phyloP scores from a whole-genome alignment of 1,284 basidiomycete genomes.

The Porodaedalea pini region DNA sequence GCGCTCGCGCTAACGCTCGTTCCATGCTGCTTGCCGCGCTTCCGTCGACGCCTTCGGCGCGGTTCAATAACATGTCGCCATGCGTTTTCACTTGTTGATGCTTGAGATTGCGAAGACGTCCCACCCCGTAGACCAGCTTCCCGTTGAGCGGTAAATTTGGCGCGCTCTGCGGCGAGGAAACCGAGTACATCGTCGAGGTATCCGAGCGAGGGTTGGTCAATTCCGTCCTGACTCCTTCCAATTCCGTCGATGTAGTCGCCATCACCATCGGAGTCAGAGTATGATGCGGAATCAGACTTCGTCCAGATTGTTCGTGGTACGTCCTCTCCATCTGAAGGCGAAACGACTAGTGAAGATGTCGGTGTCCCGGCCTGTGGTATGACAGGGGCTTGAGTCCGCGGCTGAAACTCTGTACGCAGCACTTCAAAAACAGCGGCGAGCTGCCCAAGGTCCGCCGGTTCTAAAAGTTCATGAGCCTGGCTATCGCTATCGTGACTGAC shows the following conservation, averaged over 20 bases:
- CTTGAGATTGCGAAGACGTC: slow-evolving; percentile 24
- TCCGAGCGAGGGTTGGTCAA: slow-evolving; percentile 52
- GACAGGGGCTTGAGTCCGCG: slow-evolving; percentile 26
- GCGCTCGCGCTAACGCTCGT: slow-evolving; percentile 11
- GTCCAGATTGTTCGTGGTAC: slow-evolving; percentile 15
- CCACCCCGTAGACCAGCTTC: slow-evolving; percentile 24
- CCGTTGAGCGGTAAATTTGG: slow-evolving; percentile 43
- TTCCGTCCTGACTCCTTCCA: slow-evolving; percentile 7
- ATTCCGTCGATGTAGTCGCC: slow-evolving; percentile 10
- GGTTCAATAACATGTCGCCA: slow-evolving; percentile 35
- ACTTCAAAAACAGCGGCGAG: slow-evolving; percentile 70
- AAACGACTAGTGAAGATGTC: slow-evolving; percentile 16
- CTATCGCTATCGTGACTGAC: slow-evolving; percentile 11
- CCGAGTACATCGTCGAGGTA: slow-evolving; percentile 59
- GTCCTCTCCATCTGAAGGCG: slow-evolving; percentile 17
- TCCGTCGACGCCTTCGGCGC: slow-evolving; percentile 49
- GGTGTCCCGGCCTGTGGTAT: slow-evolving; percentile 24
- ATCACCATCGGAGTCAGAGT: slow-evolving; percentile 13
- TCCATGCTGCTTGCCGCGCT: slow-evolving; percentile 26
- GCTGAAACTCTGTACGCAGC: slow-evolving; percentile 50
- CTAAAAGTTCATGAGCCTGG: slow-evolving; percentile 32
- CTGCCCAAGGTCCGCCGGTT: slow-evolving; percentile 72
- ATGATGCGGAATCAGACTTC: neutral
- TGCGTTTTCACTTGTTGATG: slow-evolving; percentile 39
- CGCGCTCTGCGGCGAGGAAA: slow-evolving; percentile 65